Percentiles rank a stretch among this genome's conserved stretches.
Conservation (phyloP, 805 yeast genomes). For the Zygoascus ofunaensis region DNA sequence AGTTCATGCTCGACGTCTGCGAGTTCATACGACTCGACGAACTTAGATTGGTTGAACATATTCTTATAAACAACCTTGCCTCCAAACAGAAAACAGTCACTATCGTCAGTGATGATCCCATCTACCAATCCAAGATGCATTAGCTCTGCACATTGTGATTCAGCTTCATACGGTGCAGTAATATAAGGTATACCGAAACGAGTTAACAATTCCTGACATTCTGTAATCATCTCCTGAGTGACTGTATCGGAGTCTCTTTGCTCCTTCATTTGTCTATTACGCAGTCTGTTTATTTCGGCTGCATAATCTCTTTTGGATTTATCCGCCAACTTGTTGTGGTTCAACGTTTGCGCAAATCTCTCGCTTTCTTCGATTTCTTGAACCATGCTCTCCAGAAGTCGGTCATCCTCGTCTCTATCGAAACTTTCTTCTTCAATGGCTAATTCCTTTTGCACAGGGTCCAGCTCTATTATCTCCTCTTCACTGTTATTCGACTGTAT, state of each 20-base stretch:
- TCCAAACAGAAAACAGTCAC: slow-evolving; percentile 92
- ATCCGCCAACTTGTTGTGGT: slow-evolving; percentile 13
- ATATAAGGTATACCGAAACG: slow-evolving; percentile 91
- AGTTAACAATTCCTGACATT: slow-evolving; percentile 79
- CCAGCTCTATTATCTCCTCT: slow-evolving; percentile 8
- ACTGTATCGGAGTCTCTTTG: slow-evolving; percentile 89
- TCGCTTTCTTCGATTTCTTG: slow-evolving; percentile 69
- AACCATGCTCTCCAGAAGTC: slow-evolving; percentile 49
- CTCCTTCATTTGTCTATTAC: slow-evolving; percentile 53
- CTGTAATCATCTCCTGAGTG: slow-evolving; percentile 72
- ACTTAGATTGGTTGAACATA: slow-evolving; percentile 88
- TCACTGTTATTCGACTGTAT: slow-evolving; percentile 1
- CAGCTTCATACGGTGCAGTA: slow-evolving; percentile 98
- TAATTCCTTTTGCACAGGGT: slow-evolving; percentile 15
- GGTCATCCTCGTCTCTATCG: slow-evolving; percentile 63
- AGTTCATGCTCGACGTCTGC: slow-evolving; percentile 50
- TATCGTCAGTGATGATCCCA: slow-evolving; percentile 94
- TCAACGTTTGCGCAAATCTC: slow-evolving; percentile 42
- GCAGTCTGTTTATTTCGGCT: slow-evolving; percentile 33
- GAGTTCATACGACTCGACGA: slow-evolving; percentile 72
- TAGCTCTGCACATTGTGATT: slow-evolving; percentile 92
- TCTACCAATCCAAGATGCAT: slow-evolving; percentile 66
- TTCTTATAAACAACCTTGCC: slow-evolving; percentile 75
- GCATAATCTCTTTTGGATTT: slow-evolving; percentile 10
- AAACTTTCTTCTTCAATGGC: slow-evolving; percentile 25